These are phyloP conservation scores for Mytilinidion resinicola DNA, from an alignment of 495 filamentous ascomycete genomes.

Conservation along the genomic window DNA sequence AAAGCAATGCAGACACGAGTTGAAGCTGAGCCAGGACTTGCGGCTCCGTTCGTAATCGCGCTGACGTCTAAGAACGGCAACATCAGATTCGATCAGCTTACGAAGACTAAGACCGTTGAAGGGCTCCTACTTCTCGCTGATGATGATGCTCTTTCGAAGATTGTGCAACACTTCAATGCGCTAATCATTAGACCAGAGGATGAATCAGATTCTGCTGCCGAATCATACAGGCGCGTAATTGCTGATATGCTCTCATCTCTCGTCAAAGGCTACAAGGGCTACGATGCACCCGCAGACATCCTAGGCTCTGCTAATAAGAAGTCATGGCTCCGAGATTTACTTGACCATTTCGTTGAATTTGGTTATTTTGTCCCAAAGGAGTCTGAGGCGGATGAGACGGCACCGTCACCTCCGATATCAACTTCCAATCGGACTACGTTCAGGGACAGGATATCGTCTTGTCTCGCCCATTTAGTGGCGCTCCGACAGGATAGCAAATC, in stretches of 20 bases:
- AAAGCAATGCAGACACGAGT: slow-evolving; percentile 63
- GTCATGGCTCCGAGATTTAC: slow-evolving; percentile 32
- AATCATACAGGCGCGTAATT: slow-evolving; percentile 44
- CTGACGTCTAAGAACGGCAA: slow-evolving; percentile 63
- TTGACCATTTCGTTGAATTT: slow-evolving; percentile 29
- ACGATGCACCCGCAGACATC: neutral
- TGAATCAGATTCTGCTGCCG: slow-evolving; percentile 31
- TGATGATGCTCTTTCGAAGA: slow-evolving; percentile 35
- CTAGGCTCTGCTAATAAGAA: slow-evolving; percentile 13
- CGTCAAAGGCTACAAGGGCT: slow-evolving; percentile 30
- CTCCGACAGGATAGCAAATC: neutral
- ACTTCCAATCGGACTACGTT: slow-evolving; percentile 61
- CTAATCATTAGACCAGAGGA: slow-evolving; percentile 37
- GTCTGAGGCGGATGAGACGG: slow-evolving; percentile 26
- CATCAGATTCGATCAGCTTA: slow-evolving; percentile 77
- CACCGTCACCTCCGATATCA: slow-evolving; percentile 45
- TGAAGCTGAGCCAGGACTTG: slow-evolving; percentile 54
- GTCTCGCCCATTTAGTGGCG: slow-evolving; percentile 63
- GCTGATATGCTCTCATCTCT: slow-evolving; percentile 50
- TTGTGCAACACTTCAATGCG: slow-evolving; percentile 44
- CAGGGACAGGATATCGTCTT: slow-evolving; percentile 58
- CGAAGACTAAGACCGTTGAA: slow-evolving; percentile 83
- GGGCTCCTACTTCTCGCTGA: slow-evolving; percentile 61
- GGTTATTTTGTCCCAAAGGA: slow-evolving; percentile 40
- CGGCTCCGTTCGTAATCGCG: slow-evolving; percentile 53